Evolutionary conservation across 2,329 filamentous ascomycete species (phyloP).

Genomic region (Cryoendolithus antarcticus): DNA sequence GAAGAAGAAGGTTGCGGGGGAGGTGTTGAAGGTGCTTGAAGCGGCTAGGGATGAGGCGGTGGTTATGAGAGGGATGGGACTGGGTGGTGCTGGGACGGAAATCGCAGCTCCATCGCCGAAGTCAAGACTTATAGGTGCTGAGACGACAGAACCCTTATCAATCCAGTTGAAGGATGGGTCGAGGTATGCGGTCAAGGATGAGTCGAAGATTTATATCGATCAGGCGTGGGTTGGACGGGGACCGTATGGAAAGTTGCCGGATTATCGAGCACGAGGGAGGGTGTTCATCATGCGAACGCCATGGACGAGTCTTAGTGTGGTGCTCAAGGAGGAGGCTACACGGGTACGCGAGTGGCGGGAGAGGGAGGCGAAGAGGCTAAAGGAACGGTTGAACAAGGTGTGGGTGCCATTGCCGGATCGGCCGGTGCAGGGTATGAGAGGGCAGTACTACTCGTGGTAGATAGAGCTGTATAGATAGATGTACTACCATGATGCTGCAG

Average conservation of each 20-base stretch:
- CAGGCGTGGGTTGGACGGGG: conserved; percentile 87
- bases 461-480: not conserved
- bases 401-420: conserved; percentile 85
- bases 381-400: conserved; percentile 61
- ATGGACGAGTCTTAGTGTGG: conserved; percentile 60
- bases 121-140: too few species aligned
- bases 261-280: conserved; percentile 65
- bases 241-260: conserved; percentile 45
- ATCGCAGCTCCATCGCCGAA: conserved; percentile 2
- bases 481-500: not conserved
- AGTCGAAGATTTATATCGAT: conserved; percentile 73
- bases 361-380: conserved; percentile 59
- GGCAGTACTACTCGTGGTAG: conserved; percentile 84
- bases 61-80: conserved; percentile 71
- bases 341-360: conserved; percentile 70
- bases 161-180: conserved; percentile 66
- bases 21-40: conserved; percentile 68
- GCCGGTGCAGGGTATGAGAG: conserved; percentile 64
- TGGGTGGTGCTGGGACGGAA: conserved; percentile 31
- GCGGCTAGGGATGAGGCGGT: conserved; percentile 72
- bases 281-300: conserved; percentile 58
- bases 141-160: conserved; percentile 25
- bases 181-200: conserved; percentile 57
- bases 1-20: conserved; percentile 80
- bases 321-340: conserved; percentile 90